A percentile compares a stretch with the other conserved stretches of the same genome.
Evolutionary conservation across 805 yeast genomes (phyloP).

Genomic region (Ogataea chonburiensis): DNA sequence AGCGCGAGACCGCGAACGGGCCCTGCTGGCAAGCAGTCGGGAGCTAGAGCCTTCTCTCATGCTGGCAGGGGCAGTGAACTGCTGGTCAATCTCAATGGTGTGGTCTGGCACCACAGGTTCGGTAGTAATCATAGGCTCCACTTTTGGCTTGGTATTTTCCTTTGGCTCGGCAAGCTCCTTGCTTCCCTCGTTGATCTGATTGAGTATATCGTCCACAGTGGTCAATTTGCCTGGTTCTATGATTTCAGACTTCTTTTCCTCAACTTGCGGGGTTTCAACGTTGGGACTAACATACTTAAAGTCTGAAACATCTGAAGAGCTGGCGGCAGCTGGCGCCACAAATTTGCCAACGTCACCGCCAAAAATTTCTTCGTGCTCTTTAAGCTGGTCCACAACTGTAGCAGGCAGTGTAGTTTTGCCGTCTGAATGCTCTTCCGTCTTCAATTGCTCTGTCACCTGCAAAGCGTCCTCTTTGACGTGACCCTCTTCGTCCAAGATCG

Average conservation of each 20-base stretch:
- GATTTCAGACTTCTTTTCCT: constrained; percentile 16
- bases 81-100: constrained; percentile 38
- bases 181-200: constrained; percentile 34
- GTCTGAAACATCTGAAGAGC: constrained; percentile 19
- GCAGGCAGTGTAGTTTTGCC: background rate
- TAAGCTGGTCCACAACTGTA: background rate
- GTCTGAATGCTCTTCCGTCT: constrained; percentile 9
- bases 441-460: constrained; percentile 27
- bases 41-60: constrained; percentile 43
- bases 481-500: constrained; percentile 53
- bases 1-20: constrained; percentile 23
- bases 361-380: constrained; percentile 22
- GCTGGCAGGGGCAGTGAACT: constrained; percentile 44
- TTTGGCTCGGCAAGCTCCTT: constrained; percentile 13
- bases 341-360: constrained; percentile 35
- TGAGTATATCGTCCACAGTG: constrained; percentile 33
- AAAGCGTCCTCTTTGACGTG: constrained; percentile 48
- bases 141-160: constrained; percentile 11
- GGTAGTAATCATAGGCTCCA: constrained; percentile 9
- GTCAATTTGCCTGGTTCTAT: constrained; percentile 27
- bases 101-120: constrained; percentile 35
- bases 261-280: constrained; percentile 9
- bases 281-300: constrained; percentile 19
- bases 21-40: constrained; percentile 22
- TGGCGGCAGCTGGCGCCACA: constrained; percentile 37